Base-by-base conservation (phyloP, 495 filamentous ascomycete species). In the Haplographium delicatum region DNA sequence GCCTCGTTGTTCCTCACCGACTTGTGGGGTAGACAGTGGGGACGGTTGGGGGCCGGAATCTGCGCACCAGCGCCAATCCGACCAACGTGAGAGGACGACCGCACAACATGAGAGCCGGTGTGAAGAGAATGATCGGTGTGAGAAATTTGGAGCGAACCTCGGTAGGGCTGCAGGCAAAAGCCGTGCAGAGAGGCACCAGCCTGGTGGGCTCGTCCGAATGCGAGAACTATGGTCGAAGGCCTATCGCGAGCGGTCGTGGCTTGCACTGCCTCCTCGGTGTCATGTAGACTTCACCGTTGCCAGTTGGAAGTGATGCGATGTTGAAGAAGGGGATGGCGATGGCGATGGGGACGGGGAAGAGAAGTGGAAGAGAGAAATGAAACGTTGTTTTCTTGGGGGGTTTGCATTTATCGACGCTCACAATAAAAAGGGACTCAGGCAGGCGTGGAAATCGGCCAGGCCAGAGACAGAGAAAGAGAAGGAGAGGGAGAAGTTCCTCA, bases 1-100 rank as follows among this genome's bases (percentile, higher is more conserved):
- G 42, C 42, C 42, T 31, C 42, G 42, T 31, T 31, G 13, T 3
- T 24, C 23, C 25, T 44, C 25, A 44, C 42, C 42, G 42, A 28
- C 24, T 5, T 8, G 19, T 43, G 19, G 24, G 42, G 25, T 1
- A 15, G 10, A n/a, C 18, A 30, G 42, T 26, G 26, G 42, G 42
- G 26, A 15, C 41, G 24, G 7, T 8, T 38, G 11, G 24, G 20
- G 41, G 24, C 15, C 41, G 28, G 23, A 28, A 44, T 13, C n/a
- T 11, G 35, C 35, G 22, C 16, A 19, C 3, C 6, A 44, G 5
- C 1, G 8, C 39, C 15, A 5, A 7, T 16, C n/a, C 42, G 31
- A 26, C 42, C 25, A 19, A 44, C 23, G 15, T 16, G 26, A 44
- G 42, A 15, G 10, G n/a, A 19, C 25, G 20, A 11, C 23, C n/a